Conservation (phyloP, 768 basidiomycete species). For the Phylloporus scabripes region DNA sequence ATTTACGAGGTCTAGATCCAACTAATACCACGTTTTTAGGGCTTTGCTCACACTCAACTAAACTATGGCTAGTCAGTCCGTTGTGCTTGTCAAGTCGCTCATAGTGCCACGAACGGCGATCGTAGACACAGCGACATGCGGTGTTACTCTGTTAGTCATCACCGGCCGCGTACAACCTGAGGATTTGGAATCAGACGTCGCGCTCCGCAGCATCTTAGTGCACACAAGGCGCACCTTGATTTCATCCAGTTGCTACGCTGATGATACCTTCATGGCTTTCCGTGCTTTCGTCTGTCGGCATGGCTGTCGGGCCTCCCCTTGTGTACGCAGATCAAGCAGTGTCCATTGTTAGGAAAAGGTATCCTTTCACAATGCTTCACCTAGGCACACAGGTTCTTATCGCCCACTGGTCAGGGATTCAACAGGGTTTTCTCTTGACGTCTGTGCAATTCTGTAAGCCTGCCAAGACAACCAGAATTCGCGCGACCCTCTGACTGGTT, state of each 20-base stretch:
- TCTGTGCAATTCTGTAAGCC: constrained; percentile 75
- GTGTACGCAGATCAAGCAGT: constrained; percentile 80
- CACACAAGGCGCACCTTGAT: not conserved
- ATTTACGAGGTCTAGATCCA: constrained; percentile 7
- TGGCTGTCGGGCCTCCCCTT: constrained; percentile 81
- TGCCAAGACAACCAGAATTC: not conserved
- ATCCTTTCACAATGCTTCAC: constrained; percentile 16
- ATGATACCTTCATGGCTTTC: constrained; percentile 62
- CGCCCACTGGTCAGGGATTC: constrained; percentile 51
- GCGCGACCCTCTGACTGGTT: constrained; percentile 5
- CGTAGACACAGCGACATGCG: not conserved
- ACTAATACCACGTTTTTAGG: constrained; percentile 5
- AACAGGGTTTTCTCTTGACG: constrained; percentile 81
- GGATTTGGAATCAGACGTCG: not conserved
- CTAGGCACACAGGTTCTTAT: constrained; percentile 2
- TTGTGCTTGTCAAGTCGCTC: too few species aligned
- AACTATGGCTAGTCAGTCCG: too few species aligned
- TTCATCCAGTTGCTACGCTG: constrained; percentile 1
- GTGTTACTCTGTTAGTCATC: constrained; percentile 8
- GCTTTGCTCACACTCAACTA: constrained; percentile 2
- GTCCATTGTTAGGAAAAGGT: constrained; percentile 79
- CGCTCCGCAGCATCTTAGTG: constrained; percentile 5
- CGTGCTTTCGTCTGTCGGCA: constrained; percentile 62
- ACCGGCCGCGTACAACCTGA: not conserved
- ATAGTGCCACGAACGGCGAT: too few species aligned